phyloP scores from a whole-genome alignment of 2,329 filamentous ascomycete species.

The Epichloe elymi region DNA sequence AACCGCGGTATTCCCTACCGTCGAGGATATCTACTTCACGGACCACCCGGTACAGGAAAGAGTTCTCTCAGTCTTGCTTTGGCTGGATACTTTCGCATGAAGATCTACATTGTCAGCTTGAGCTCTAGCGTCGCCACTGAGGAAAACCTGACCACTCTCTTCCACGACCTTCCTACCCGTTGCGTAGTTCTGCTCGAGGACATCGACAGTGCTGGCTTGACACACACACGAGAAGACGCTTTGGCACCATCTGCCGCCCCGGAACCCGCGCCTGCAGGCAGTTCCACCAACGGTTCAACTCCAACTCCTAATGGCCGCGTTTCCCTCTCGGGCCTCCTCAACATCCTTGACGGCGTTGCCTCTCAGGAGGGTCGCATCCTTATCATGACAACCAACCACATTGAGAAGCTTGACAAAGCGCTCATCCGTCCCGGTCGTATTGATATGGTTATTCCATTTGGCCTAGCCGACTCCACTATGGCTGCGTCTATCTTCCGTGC shows the following conservation, averaged over 20 bases:
- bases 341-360: constrained; percentile 64
- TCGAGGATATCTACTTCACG: constrained; percentile 69
- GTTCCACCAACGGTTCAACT: background rate
- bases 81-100: constrained; percentile 55
- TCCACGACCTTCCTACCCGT: constrained; percentile 51
- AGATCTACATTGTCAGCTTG: constrained; percentile 59
- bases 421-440: constrained; percentile 50
- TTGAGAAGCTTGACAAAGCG: constrained; percentile 48
- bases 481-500: constrained; percentile 41
- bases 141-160: constrained; percentile 50
- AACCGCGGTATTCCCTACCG: constrained; percentile 77
- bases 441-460: constrained; percentile 46
- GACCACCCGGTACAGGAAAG: constrained; percentile 71
- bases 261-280: constrained; percentile 5
- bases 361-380: constrained; percentile 50
- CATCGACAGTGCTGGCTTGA: constrained; percentile 60
- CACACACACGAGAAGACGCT: constrained; percentile 37
- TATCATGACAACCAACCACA: constrained; percentile 53
- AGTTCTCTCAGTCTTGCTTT: constrained; percentile 58
- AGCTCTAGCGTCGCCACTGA: constrained; percentile 50
- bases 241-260: constrained; percentile 2
- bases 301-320: constrained; percentile 26
- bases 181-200: constrained; percentile 67
- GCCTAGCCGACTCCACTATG: constrained; percentile 39
- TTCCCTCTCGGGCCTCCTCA: constrained; percentile 65